Evolutionary conservation across 1,284 basidiomycete genomes (phyloP), one percentile per base, ranked within the genome.

Genomic region (Fereydounia khargensis): DNA sequence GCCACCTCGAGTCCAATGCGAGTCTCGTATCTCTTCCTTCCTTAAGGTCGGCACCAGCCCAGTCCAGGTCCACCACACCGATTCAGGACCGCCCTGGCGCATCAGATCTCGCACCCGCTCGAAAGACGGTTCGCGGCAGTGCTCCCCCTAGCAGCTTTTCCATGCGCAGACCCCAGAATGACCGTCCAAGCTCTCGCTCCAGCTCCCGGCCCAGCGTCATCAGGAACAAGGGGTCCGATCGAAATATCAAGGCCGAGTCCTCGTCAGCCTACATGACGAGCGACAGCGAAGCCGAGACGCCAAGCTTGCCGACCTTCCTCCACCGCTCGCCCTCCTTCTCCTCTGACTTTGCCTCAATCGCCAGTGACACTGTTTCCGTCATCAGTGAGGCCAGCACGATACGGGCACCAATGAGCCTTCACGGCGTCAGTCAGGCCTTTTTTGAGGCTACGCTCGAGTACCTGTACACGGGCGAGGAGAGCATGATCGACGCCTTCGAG

Each of bases 391-490:
- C 54, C 3, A 59, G 58, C 53, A 70, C 61, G 16, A 20, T 68
- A 3, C 40, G 46, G 3, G 52, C 57, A 11, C 67, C 68, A 10
- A 47, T 72, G 39, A 53, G 46, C 19, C 47, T 70, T 4, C 43
- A 39, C 4, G 67, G 50, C 14, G 50, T 58, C 27, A 65, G 51
- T 30, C 51, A 44, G 17, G 60, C 49, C 7, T 68, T 67, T 46
- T 65, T 72, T 25, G 60, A 67, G 32, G 54, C 63, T 1, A 68
- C 55, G 10, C 44, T 72, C 9, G 53, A 63, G 30, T 68, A 68
- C 34, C 59, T 72, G 3, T 72, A 72, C 47, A 72, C 69, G 0
- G 63, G 58, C 10, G 68, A 72, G 43, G 62, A 65, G 34, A 45
- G 47, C 20, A 59, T 64, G 53, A 57, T 58, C 4, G 62, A 66